Evolutionary conservation across 2,329 filamentous ascomycete species (phyloP).

Genomic region (Madurella mycetomatis): DNA sequence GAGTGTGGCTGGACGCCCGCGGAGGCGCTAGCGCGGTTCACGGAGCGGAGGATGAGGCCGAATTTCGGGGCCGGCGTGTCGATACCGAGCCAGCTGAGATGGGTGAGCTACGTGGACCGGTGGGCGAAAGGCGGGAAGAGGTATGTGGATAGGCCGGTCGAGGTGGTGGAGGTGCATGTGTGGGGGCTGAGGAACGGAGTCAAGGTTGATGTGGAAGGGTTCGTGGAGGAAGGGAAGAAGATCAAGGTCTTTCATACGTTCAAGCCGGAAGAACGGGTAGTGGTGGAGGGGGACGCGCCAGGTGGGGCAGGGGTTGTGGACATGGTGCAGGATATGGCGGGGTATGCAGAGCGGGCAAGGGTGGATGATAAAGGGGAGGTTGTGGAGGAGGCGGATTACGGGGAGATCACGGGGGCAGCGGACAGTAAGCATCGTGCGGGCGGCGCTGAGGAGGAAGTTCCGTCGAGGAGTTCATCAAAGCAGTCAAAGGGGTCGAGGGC

Average conservation of each 20-base stretch:
- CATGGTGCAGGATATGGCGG: slow-evolving; percentile 52
- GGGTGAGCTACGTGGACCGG: slow-evolving; percentile 81
- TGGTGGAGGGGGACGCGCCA: slow-evolving; percentile 57
- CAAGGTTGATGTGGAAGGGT: slow-evolving; percentile 81
- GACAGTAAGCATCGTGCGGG: slow-evolving; percentile 7
- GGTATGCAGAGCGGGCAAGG: slow-evolving; percentile 31
- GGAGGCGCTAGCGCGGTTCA: slow-evolving; percentile 56
- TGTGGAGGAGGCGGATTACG: slow-evolving; percentile 35
- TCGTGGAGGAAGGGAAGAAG: slow-evolving; percentile 78
- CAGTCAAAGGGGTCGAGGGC: slow-evolving; percentile 17
- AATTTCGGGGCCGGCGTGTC: slow-evolving; percentile 86
- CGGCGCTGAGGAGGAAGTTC: slow-evolving; percentile 25
- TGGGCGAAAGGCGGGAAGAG: slow-evolving; percentile 72
- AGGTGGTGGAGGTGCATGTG: slow-evolving; percentile 82
- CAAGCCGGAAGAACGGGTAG: slow-evolving; percentile 62
- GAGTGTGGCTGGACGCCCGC: slow-evolving; percentile 64
- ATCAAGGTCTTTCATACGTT: slow-evolving; percentile 85
- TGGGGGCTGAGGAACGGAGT: slow-evolving; percentile 88
- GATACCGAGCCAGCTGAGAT: slow-evolving; percentile 87
- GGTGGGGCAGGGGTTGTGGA: slow-evolving; percentile 47
- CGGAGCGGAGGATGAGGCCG: slow-evolving; percentile 80
- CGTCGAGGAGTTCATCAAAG: slow-evolving; percentile 22
- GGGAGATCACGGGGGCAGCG: slow-evolving; percentile 22
- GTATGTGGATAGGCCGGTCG: slow-evolving; percentile 77
- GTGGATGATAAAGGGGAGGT: slow-evolving; percentile 17